phyloP scores from a whole-genome alignment of 345 rosid species.

The Linum lewisii region DNA sequence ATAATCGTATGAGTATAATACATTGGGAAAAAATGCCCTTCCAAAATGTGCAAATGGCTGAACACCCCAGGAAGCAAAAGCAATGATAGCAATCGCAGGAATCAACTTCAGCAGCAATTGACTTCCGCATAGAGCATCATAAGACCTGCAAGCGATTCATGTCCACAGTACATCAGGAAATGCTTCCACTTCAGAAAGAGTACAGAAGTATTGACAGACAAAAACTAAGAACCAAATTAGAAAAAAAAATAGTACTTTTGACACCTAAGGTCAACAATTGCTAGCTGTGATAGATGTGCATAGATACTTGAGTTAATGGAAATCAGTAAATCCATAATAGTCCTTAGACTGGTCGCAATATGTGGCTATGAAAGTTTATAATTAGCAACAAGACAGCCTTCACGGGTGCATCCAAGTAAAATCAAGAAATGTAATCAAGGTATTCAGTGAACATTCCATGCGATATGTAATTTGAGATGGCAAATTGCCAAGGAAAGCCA shows the following conservation, averaged over 20 bases:
- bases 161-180: background rate
- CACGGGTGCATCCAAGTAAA: background rate
- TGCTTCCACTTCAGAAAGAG: background rate
- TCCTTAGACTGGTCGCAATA: background rate
- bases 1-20: background rate
- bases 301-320: background rate
- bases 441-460: background rate
- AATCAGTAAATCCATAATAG: background rate
- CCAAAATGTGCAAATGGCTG: background rate
- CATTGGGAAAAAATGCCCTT: conserved; percentile 1
- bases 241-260: background rate
- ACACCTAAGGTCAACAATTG: background rate
- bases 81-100: background rate
- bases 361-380: background rate
- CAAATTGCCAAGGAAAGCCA: no score
- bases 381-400: background rate
- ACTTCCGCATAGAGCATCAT: conserved; percentile 41
- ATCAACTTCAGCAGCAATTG: conserved; percentile 23
- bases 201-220: background rate
- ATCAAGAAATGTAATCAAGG: background rate
- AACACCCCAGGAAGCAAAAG: conserved; percentile 3
- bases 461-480: no score
- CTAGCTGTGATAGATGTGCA: background rate
- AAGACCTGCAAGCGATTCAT: conserved; percentile 35
- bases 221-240: background rate